Evolutionary conservation across 2,329 filamentous ascomycete species (phyloP), one percentile per base, ranked within the genome.

Genomic region (Fusarium nelsonii): DNA sequence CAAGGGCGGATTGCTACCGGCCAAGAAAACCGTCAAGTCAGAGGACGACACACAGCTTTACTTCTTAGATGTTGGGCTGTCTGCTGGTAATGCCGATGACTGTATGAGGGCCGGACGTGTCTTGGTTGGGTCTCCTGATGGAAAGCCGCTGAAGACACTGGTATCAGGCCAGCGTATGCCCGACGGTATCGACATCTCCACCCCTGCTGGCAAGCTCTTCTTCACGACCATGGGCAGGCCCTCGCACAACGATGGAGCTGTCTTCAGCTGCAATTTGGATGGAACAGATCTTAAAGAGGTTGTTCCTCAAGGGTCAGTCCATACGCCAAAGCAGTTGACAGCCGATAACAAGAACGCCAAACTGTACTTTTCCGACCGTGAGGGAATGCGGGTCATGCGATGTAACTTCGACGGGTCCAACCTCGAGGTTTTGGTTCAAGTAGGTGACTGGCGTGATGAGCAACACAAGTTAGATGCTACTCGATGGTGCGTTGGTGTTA

Each of bases 191-290:
- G 58, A 61, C 16, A 34, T 61, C 0, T 61, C 58, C 0, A 28
- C 23, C 6, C 11, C 55, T 0, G 3, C 44, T 0, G 26, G 20
- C 3, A 61, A 34, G 7, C n/a, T 61, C 0, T 61, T 61, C 10
- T 60, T 46, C 43, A 61, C 58, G 1, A 44, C n/a, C 2, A 61
- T 60, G 58, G 58, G 58, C 7, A 60, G 20, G 0, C 44, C 39
- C 23, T 60, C 44, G 1, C 14, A 43, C 2, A 52, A 61, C 0
- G 55, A 60, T 2, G 58, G 58, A 6, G 54, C 55, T 5, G 33
- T 61, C 0, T 2, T 37, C 4, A 39, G 55, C 6, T 60, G 58
- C 1, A 52, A 52, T 0, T 10, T 52, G 1, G 39, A 60, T 2
- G 58, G 58, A 2, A 43, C 58, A 0, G 39, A 34, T 1, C 10